Percentiles rank a stretch among this genome's conserved stretches.
Evolutionary conservation across 768 basidiomycete species (phyloP).

Genomic region (Mycena vitilis): DNA sequence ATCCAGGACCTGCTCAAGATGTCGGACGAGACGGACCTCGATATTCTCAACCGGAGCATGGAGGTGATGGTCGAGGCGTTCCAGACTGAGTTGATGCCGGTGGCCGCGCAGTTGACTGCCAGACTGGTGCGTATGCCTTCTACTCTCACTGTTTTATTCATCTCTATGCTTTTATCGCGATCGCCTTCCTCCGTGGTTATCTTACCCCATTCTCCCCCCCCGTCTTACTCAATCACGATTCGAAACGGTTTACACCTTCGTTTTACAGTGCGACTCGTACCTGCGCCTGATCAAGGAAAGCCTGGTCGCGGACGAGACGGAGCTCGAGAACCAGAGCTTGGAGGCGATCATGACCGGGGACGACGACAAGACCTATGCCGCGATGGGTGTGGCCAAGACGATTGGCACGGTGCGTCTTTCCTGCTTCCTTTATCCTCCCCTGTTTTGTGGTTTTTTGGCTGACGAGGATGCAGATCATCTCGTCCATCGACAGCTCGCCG

Average conservation of each 20-base stretch:
- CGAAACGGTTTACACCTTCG: no score
- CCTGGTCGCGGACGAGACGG: constrained; percentile 60
- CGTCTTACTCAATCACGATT: no score
- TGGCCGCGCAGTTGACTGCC: constrained; percentile 82
- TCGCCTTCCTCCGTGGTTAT: no score
- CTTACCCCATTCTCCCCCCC: no score
- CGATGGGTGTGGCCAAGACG: constrained; percentile 90
- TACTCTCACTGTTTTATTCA: not conserved
- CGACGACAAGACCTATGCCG: constrained; percentile 88
- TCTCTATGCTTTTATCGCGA: no score
- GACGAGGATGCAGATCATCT: constrained; percentile 65
- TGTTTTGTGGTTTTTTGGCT: not conserved
- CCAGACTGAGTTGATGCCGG: constrained; percentile 86
- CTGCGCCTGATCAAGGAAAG: constrained; percentile 80
- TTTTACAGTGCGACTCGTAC: constrained; percentile 80
- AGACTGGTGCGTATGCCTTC: constrained; percentile 63
- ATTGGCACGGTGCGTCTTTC: constrained; percentile 71
- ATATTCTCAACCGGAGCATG: constrained; percentile 85
- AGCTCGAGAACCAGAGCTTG: constrained; percentile 58
- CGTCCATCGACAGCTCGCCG: constrained; percentile 76
- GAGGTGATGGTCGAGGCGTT: constrained; percentile 89
- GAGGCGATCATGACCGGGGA: constrained; percentile 70
- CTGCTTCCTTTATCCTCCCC: constrained; percentile 6
- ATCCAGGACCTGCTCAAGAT: constrained; percentile 91
- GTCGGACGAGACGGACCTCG: constrained; percentile 91